phyloP scores from a whole-genome alignment of 495 filamentous ascomycete species.

The Aspergillus saccharolyticus region DNA sequence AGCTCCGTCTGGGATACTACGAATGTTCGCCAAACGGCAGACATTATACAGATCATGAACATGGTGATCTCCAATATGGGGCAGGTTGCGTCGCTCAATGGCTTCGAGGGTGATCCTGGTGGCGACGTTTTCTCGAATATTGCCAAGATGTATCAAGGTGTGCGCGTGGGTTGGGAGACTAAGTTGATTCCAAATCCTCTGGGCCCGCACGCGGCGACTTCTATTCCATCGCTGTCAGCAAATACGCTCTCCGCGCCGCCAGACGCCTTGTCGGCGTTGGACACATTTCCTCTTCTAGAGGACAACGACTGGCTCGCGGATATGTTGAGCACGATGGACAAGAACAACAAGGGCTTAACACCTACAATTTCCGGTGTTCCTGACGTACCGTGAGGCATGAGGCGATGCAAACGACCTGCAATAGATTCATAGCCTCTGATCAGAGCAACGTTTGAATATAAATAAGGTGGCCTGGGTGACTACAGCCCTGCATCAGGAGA shows the following conservation, averaged over 20 bases:
- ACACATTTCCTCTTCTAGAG: neutral
- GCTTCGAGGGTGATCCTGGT: slow-evolving; percentile 2
- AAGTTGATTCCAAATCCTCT: neutral
- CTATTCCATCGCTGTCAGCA: neutral
- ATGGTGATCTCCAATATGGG: slow-evolving; percentile 5
- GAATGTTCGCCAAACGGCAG: slow-evolving; percentile 26
- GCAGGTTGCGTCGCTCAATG: neutral
- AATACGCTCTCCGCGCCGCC: neutral
- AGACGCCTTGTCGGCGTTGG: neutral
- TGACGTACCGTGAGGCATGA: neutral
- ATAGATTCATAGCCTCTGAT: neutral
- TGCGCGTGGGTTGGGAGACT: slow-evolving; percentile 8
- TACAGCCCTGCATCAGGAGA: too few species aligned
- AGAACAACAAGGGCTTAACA: neutral
- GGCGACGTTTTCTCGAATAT: slow-evolving; percentile 6
- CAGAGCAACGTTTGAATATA: too few species aligned
- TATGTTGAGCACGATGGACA: neutral
- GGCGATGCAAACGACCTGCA: neutral
- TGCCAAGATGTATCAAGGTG: slow-evolving; percentile 4
- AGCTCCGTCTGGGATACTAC: slow-evolving; percentile 33
- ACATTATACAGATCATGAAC: slow-evolving; percentile 25
- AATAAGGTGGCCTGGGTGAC: too few species aligned
- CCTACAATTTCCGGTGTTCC: neutral
- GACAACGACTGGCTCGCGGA: neutral
- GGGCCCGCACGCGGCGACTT: neutral